A percentile compares a stretch with the other conserved stretches of the same genome.
Evolutionary conservation across 768 basidiomycete genomes (phyloP).

Genomic region (Hemileccinum impolitum): DNA sequence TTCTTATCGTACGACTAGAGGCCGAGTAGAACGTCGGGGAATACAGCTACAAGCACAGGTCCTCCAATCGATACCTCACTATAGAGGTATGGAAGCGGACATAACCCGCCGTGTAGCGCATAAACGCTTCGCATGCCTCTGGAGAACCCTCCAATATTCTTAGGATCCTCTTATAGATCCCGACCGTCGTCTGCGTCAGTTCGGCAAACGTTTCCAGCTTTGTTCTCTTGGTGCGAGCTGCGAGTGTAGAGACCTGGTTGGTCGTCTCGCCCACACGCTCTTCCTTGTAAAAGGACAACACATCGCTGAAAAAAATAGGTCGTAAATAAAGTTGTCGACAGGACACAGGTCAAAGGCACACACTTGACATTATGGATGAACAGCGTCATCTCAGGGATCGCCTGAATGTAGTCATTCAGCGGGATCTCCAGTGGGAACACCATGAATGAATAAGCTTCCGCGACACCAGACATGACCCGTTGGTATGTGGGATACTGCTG

Average conservation of each 20-base stretch:
- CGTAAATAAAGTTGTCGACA: background rate
- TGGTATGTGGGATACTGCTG: conserved; percentile 26
- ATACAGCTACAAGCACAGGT: conserved; percentile 8
- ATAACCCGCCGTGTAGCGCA: conserved; percentile 21
- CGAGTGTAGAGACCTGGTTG: conserved; percentile 35
- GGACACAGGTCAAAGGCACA: conserved; percentile 6
- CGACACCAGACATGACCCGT: conserved; percentile 31
- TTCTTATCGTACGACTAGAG: too few relatives aligned
- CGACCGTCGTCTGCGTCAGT: conserved; percentile 26
- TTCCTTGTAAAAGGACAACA: conserved; percentile 43
- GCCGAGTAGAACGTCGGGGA: too few relatives aligned
- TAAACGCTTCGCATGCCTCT: conserved; percentile 20
- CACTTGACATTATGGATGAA: conserved; percentile 38
- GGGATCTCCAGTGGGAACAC: conserved; percentile 34
- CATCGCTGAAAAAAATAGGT: conserved; percentile 30
- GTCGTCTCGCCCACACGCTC: conserved; percentile 33
- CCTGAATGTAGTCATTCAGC: conserved; percentile 34
- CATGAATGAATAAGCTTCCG: conserved; percentile 35
- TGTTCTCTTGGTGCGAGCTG: conserved; percentile 17
- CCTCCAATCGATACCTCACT: conserved; percentile 23
- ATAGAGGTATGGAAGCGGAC: conserved; percentile 28
- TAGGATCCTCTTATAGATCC: conserved; percentile 21
- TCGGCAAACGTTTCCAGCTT: conserved; percentile 28
- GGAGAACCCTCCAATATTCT: conserved; percentile 21
- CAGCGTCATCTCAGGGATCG: conserved; percentile 35